Base-by-base conservation (phyloP, 495 filamentous ascomycete genomes). In the Friedmanniomyces endolithicus region DNA sequence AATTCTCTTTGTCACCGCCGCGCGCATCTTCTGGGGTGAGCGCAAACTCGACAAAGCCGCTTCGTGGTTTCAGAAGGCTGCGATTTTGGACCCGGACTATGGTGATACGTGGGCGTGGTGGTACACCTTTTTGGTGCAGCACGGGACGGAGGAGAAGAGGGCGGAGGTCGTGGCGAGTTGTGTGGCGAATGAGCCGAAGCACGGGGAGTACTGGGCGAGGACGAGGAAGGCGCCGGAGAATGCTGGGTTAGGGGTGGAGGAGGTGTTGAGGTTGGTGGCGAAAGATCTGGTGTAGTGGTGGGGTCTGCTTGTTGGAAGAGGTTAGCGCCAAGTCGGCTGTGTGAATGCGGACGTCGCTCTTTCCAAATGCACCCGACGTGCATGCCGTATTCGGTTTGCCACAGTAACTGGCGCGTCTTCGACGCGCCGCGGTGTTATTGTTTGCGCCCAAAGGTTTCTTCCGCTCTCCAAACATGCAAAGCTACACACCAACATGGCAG, bases 91-190 rank as follows among this genome's bases (percentile, higher is more conserved):
- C 63, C 77, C 81, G 24, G 90, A 96, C 66, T 68, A 82, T 29
- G 92, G 94, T 31, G 92, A 98, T 72, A 88, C 83, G 6, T 98
- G 92, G 92, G 92, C 88, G 37, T 98, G 90, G 90, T 98, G 95
- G 63, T 92, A 85, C 69, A 94, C 90, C 70, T 98, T 96, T 64
- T 65, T 96, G 61, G 55, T 78, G 57, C 83, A 92, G 75, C 88
- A 98, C 72, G 94, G 94, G 6, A 94, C 86, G 24, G 85, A 82
- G 66, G 92, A 97, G 70, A 95, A 95, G 83, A 72, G 85, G 63
- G 74, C 71, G 19, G 89, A 94, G 60, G 81, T 94, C 45, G 63
- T 94, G 11, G 73, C 72, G 35, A 90, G 90, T 71, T 87, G 84
- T 64, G 69, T 83, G 23, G 60, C 80, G 31, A 84, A 78, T 16